Base-by-base conservation (phyloP, 2,329 filamentous ascomycete species). In the Salinomyces thailandicus region DNA sequence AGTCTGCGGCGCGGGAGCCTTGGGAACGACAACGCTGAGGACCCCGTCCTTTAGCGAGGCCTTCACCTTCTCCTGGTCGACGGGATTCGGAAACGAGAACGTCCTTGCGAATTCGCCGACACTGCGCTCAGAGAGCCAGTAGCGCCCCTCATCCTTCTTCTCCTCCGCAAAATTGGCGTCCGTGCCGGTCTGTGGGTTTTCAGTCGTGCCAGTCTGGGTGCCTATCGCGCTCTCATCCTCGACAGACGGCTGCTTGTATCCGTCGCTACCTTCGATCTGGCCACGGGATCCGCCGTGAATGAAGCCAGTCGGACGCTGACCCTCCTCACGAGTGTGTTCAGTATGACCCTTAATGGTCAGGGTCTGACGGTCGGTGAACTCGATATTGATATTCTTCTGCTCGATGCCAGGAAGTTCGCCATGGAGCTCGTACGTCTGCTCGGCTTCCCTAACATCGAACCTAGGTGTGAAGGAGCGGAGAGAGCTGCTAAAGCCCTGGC, bases 381-480 rank as follows among this genome's bases (percentile, higher is more conserved):
- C 82, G 55, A 89, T 81, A 55, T 72, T 67, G 53, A 91, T 67
- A 52, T 86, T 68, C 50, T 83, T 76, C 63, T 84, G 81, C 44
- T 73, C 72, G 49, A 87, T 68, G 37, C 84, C 84, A 0, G 83
- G 79, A 5, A 89, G 74, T 61, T 89, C 83, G 51, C 83, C 84
- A 51, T 87, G 76, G 14, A 89, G 77, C 61, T 89, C 79, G 55
- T 85, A 89, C 45, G 66, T 58, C 5, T 75, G 62, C 42, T 72
- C 71, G 9, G 72, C 73, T 64, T 91, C 84, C 57, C 74, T 78
- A 43, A 87, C 70, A 52, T 89, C 83, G 54, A 89, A 89, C 61
- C 77, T 81, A 37, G 83, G 84, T 39, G 74, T 72, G 72, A 85
- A 87, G 53, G 72, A 66, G 31, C 66, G 67, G 32, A 71, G 48